Evolutionary conservation across 2,329 filamentous ascomycete genomes (phyloP), one percentile per base, ranked within the genome.

Genomic region (Claviceps sp.): DNA sequence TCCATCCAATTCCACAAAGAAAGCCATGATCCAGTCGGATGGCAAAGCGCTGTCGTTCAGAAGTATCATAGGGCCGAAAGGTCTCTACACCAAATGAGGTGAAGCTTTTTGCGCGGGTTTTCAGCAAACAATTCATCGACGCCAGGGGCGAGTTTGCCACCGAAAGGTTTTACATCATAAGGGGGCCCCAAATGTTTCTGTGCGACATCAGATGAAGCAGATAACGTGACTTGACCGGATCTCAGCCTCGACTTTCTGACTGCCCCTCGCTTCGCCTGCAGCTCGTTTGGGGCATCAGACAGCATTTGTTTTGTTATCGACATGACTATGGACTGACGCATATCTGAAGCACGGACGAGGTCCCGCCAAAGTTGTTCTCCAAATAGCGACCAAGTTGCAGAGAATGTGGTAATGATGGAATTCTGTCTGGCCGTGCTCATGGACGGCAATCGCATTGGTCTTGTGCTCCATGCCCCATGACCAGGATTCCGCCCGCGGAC

Each of bases 81-180:
- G 1, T 44, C 8, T 36, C 37, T 42, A 26, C 40, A 34, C 24
- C 11, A 43, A 34, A 49, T 43, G 14, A 14, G 14, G 14, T 20
- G 26, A 26, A 24, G 26, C 24, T 30, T 34, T 43, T 36, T 42
- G 26, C 43, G n/a, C 48, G 3, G 13, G 20, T 18, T 36, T 24
- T 40, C n/a, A 44, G 48, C 48, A 50, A 50, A 50, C 48, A 50
- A 24, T 34, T 49, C n/a, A 43, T 20, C 9, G 40, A 49, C 14
- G 40, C 18, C 16, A 36, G 44, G 18, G 18, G 26, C 20, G 37
- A n/a, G 22, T 2, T 22, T 44, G 41, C 4, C 9, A 34, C 37
- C 26, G 40, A 44, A 50, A 41, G 26, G 40, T 5, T 11, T 24
- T 44, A 44, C 40, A 36, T 22, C 26, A 49, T 7, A 14, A 50